Base-by-base conservation (phyloP, 2,329 filamentous ascomycete genomes). In the Colletotrichum falcatum region DNA sequence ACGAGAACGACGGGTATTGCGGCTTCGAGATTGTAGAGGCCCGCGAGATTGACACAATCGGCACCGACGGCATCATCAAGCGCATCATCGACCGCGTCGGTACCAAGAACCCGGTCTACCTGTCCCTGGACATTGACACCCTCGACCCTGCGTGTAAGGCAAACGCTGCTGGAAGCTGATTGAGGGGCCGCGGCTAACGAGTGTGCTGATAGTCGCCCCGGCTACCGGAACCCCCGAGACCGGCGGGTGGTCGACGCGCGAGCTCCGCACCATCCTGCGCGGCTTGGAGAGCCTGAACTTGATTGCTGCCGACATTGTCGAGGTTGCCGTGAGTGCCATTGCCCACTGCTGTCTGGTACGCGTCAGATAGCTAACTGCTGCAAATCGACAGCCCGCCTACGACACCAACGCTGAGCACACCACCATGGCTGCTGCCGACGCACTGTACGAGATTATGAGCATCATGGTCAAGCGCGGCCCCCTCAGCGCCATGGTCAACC, bases 101-200 rank as follows among this genome's bases (percentile, higher is more conserved):
- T 11, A 91, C 90, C 28, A 85, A 86, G 64, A 90, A 90, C 71
- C 93, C 93, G 0, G 92, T 96, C 0, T 97, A 97, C 77, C 82
- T 97, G 39, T 93, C 89, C 8, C 91, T 97, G 56, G 94, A 97
- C 77, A 97, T 97, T 75, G 94, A 97, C 77, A 94, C 93, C 0
- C 84, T 97, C 4, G 94, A 97, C 78, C 94, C 94, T 9, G 93
- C 93, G 6, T 95, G 69, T 71, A 65, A 61, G 69, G 44, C n/a
- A 12, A 35, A n/a, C 11, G 12, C 14, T 53, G 35, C 33, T 11
- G 23, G 16, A 18, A 16, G 35, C 23, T 30, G 6, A 37, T 8
- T 0, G 5, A 49, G 16, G 16, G 4, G 5, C 6, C 14, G 1
- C 20, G 46, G 39, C 66, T 77, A 39, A 77, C 61, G 30, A 37